A percentile compares a stretch with the other conserved stretches of the same genome.
phyloP scores from a whole-genome alignment of 768 basidiomycete genomes.

The Lactarius hengduanensis region DNA sequence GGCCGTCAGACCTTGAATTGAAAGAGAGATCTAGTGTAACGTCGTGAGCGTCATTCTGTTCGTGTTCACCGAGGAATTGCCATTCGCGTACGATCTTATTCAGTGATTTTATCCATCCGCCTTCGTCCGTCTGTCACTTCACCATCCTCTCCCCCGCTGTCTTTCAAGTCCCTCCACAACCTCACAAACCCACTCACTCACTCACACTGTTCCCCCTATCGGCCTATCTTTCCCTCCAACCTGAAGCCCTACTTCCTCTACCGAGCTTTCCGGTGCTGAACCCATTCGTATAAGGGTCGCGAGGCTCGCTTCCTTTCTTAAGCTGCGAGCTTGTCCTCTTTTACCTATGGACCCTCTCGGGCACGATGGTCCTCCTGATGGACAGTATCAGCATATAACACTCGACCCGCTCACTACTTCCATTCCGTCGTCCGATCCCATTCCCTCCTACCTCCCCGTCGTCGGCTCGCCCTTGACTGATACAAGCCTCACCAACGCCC shows the following conservation, averaged over 20 bases:
- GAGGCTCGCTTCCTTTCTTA: not conserved
- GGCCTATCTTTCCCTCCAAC: conserved; percentile 16
- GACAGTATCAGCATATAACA: conserved; percentile 18
- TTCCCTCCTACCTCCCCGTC: conserved; percentile 25
- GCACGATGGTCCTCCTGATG: conserved; percentile 17
- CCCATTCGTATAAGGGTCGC: conserved; percentile 20
- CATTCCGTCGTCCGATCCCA: conserved; percentile 18
- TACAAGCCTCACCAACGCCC: conserved; percentile 27
- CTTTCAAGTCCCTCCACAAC: conserved; percentile 18
- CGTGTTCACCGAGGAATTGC: conserved; percentile 18
- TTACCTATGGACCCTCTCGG: conserved; percentile 23
- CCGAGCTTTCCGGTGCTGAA: conserved; percentile 10
- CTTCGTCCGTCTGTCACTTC: conserved; percentile 7
- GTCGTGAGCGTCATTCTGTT: not conserved
- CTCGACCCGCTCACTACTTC: conserved; percentile 16
- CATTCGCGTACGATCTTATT: conserved; percentile 11
- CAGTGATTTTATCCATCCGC: conserved; percentile 28
- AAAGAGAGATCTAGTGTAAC: not conserved
- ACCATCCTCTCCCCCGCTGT: conserved; percentile 9
- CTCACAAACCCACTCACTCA: not conserved
- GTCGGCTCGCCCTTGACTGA: conserved; percentile 30
- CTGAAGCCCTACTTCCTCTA: conserved; percentile 13
- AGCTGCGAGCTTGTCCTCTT: not conserved
- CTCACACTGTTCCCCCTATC: not conserved
- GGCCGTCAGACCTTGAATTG: conserved; percentile 4